These are phyloP conservation scores for Candida sonorensis DNA, from an alignment of 805 yeast species.

Conservation along the genomic window DNA sequence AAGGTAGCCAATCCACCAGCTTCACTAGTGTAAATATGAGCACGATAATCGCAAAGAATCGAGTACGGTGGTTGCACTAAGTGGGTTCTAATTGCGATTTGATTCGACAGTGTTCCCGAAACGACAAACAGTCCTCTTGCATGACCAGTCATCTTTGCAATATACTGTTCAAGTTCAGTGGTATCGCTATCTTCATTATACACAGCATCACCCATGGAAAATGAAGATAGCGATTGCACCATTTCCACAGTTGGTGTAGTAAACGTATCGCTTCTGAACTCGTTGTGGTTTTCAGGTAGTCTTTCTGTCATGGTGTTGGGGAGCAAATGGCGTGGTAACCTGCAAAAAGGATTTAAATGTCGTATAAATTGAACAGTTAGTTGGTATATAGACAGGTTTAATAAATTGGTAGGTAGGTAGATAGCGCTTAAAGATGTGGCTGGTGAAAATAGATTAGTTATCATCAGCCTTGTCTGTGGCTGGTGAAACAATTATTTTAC, in stretches of 20 bases:
- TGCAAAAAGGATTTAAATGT: too few species aligned
- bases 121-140: constrained; percentile 78
- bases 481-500: too few species aligned
- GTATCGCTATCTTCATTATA: constrained; percentile 78
- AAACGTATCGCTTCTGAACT: constrained; percentile 76
- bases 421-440: too few species aligned
- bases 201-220: constrained; percentile 82
- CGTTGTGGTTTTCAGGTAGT: constrained; percentile 30
- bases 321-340: too few species aligned
- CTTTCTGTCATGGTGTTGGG: background rate
- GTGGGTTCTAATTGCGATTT: constrained; percentile 72
- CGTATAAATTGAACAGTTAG: too few species aligned
- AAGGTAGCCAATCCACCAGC: constrained; percentile 89
- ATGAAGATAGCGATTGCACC: constrained; percentile 50
- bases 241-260: constrained; percentile 77
- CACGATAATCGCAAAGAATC: constrained; percentile 78
- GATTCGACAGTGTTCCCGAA: constrained; percentile 89
- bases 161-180: constrained; percentile 49
- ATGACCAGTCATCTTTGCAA: constrained; percentile 68
- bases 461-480: too few species aligned
- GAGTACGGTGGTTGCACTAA: constrained; percentile 78
- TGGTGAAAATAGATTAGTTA: too few species aligned
- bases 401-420: too few species aligned
- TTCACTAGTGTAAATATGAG: constrained; percentile 78
- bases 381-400: too few species aligned